Evolutionary conservation across 1,139 yeast genomes (phyloP), one percentile per base, ranked within the genome.

Genomic region (Blastobotrys illinoisensis): DNA sequence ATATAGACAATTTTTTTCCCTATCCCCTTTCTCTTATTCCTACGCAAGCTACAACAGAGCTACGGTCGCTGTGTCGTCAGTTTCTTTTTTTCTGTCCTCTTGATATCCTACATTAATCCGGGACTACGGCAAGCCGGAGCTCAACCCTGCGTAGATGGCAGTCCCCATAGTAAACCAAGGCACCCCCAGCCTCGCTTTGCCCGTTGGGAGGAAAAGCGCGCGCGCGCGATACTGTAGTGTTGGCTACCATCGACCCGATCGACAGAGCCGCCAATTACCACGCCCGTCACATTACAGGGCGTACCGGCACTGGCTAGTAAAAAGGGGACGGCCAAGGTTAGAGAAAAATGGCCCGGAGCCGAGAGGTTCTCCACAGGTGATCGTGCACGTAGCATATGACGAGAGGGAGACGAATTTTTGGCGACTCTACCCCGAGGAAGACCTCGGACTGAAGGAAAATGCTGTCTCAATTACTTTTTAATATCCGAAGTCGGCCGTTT

Each of bases 1-100:
- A 26, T 14, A 28, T 40, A 43, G 46, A 16, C 26, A 20, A 48
- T 18, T 18, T 16, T 44, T 52, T 49, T 43, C 24, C 51, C 43
- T 9, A 21, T 18, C 23, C 46, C 9, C 11, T 20, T 20, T 9
- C 13, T n/a, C 9, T 44, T 5, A 3, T 16, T 19, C 23, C 23
- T 44, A 23, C 23, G 46, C 40, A 32, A 13, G 46, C 46, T 44
- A 44, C 26, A 1, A 3, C 32, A 20, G 24, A n/a, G 46, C 32
- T 44, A 20, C 11, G 46, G 46, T 23, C 24, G 46, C 46, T 13
- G 23, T 44, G 46, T 23, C 46, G 46, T 20, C 20, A 43, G 40
- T 43, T 43, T 43, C 23, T 18, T 43, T 40, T 40, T 43, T 43
- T 43, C 23, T 43, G 20, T 20, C 46, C 46, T 20, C 46, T 43